A percentile compares a stretch with the other conserved stretches of the same genome.
These are phyloP conservation scores for Aspergillus sergii DNA, from an alignment of 2,329 filamentous ascomycete species.

Conservation along the genomic window DNA sequence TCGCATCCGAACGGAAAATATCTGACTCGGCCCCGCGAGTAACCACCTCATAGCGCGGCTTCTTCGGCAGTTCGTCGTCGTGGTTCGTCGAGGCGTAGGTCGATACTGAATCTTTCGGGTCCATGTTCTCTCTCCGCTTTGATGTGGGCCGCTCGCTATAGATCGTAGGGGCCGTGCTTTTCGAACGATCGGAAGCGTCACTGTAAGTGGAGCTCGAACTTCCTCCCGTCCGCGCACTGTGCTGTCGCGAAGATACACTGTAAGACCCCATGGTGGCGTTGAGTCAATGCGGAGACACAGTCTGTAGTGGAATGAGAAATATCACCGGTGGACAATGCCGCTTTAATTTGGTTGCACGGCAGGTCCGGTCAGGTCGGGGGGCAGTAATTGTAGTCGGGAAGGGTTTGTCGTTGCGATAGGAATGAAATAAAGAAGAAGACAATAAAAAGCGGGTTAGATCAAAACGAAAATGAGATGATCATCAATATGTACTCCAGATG, in stretches of 20 bases:
- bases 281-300: slow-evolving; percentile 2
- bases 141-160: slow-evolving; percentile 36
- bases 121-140: slow-evolving; percentile 24
- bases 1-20: slow-evolving; percentile 64
- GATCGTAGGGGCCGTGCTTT: slow-evolving; percentile 44
- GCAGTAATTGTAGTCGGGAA: neutral
- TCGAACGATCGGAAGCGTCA: slow-evolving; percentile 39
- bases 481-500: slow-evolving; percentile 1
- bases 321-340: neutral
- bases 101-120: slow-evolving; percentile 64
- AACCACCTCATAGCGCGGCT: slow-evolving; percentile 55
- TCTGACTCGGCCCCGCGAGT: slow-evolving; percentile 53
- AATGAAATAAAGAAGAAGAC: neutral
- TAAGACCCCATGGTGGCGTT: slow-evolving; percentile 32
- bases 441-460: neutral
- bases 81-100: slow-evolving; percentile 78
- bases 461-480: neutral
- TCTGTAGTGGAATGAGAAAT: slow-evolving; percentile 1
- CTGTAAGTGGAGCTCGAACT: slow-evolving; percentile 44
- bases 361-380: neutral
- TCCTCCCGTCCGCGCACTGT: slow-evolving; percentile 26
- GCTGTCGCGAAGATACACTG: slow-evolving; percentile 27
- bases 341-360: neutral
- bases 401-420: neutral
- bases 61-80: slow-evolving; percentile 56